phyloP scores from a whole-genome alignment of 2,329 filamentous ascomycete genomes.

The Alternaria sp. region DNA sequence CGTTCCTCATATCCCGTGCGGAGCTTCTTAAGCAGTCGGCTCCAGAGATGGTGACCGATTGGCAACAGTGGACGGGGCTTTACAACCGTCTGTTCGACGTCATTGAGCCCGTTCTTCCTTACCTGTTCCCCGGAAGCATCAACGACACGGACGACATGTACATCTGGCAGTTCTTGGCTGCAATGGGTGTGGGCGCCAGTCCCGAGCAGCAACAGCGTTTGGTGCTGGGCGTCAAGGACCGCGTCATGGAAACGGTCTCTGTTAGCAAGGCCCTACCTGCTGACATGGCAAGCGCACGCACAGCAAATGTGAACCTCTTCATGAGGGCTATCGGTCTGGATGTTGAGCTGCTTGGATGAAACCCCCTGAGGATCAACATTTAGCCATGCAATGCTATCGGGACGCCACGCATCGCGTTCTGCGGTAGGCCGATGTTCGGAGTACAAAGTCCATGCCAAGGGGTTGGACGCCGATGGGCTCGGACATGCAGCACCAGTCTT shows the following conservation, averaged over 20 bases:
- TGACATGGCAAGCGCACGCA: conserved; percentile 82
- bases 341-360: conserved; percentile 77
- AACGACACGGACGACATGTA: conserved; percentile 93
- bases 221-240: conserved; percentile 95
- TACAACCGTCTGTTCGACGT: conserved; percentile 90
- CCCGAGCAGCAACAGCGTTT: conserved; percentile 95
- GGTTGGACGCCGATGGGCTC: background rate
- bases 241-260: conserved; percentile 93
- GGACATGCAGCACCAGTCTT: background rate
- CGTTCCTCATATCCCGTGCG: conserved; percentile 91
- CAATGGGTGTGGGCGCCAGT: conserved; percentile 90
- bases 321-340: conserved; percentile 99
- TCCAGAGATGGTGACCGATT: conserved; percentile 69
- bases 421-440: conserved; percentile 1
- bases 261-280: conserved; percentile 89
- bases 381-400: conserved; percentile 8
- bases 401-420: background rate
- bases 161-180: conserved; percentile 97
- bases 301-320: conserved; percentile 95
- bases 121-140: conserved; percentile 91
- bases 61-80: conserved; percentile 81
- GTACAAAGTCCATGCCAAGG: conserved; percentile 2
- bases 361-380: background rate
- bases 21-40: conserved; percentile 90
- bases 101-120: conserved; percentile 82